Evolutionary conservation across 805 yeast genomes (phyloP).

Genomic region (Ogataea naganishii): DNA sequence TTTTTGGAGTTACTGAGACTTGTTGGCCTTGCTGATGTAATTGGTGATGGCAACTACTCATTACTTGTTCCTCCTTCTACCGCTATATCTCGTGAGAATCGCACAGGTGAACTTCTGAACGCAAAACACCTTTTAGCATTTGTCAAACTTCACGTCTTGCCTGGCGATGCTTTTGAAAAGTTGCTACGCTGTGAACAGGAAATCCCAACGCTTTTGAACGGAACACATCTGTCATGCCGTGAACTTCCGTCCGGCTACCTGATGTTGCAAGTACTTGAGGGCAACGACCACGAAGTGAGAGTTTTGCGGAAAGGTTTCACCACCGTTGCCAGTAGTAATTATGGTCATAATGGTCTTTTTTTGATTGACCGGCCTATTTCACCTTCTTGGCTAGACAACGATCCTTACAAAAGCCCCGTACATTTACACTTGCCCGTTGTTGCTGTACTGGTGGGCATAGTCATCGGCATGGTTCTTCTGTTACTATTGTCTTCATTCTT

Average conservation of each 20-base stretch:
- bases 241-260: conserved; percentile 27
- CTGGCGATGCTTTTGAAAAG: conserved; percentile 39
- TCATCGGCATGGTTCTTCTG: conserved; percentile 46
- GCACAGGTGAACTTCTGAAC: conserved; percentile 31
- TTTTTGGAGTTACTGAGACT: conserved; percentile 39
- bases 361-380: conserved; percentile 61
- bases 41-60: conserved; percentile 41
- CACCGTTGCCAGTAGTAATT: conserved; percentile 16
- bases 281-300: conserved; percentile 48
- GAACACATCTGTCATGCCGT: conserved; percentile 36
- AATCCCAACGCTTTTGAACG: conserved; percentile 35
- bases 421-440: conserved; percentile 58
- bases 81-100: conserved; percentile 44
- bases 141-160: conserved; percentile 61
- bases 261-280: conserved; percentile 35
- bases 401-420: conserved; percentile 28
- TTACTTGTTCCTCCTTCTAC: conserved; percentile 64
- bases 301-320: conserved; percentile 57
- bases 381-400: conserved; percentile 47
- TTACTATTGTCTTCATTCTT: conserved; percentile 25
- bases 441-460: conserved; percentile 59
- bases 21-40: conserved; percentile 32
- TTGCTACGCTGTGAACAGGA: conserved; percentile 39
- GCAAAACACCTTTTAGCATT: conserved; percentile 35
- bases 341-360: conserved; percentile 43